These are phyloP conservation scores for Starmerella davenportii DNA, from an alignment of 805 yeast genomes.

Conservation along the genomic window DNA sequence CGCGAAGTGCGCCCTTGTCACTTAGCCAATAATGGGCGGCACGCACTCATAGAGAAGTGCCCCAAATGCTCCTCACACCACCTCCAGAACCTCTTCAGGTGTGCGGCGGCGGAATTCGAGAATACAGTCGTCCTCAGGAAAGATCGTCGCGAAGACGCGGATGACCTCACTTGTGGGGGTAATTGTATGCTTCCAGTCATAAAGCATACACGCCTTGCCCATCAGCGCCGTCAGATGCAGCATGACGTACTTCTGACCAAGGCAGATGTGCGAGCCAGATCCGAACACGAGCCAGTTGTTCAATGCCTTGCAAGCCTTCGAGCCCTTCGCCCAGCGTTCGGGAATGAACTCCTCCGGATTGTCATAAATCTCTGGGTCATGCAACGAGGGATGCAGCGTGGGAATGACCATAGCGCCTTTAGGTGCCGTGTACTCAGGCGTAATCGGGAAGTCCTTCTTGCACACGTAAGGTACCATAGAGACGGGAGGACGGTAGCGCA, in stretches of 20 bases:
- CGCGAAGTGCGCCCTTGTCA: too few relatives aligned
- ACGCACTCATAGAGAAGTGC: too few relatives aligned
- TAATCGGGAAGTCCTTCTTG: slow-evolving; percentile 69
- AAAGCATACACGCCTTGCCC: slow-evolving; percentile 72
- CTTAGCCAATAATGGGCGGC: too few relatives aligned
- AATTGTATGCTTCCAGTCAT: slow-evolving; percentile 65
- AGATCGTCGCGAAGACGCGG: slow-evolving; percentile 92
- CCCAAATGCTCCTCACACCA: too few relatives aligned
- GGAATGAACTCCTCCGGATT: slow-evolving; percentile 90
- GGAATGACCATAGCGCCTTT: slow-evolving; percentile 96
- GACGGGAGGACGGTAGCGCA: slow-evolving; percentile 94
- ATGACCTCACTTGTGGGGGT: slow-evolving; percentile 80
- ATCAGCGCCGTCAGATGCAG: slow-evolving; percentile 74
- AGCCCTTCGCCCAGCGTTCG: slow-evolving; percentile 75
- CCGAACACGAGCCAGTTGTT: slow-evolving; percentile 96
- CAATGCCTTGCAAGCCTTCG: slow-evolving; percentile 55
- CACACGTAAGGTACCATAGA: slow-evolving; percentile 94
- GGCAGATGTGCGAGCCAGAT: slow-evolving; percentile 88
- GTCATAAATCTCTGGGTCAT: slow-evolving; percentile 91
- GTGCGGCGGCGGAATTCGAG: slow-evolving; percentile 36
- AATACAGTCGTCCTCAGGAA: slow-evolving; percentile 89
- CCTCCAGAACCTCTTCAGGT: slow-evolving; percentile 8
- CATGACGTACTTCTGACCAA: slow-evolving; percentile 87
- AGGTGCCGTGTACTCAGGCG: slow-evolving; percentile 75
- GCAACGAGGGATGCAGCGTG: slow-evolving; percentile 84